Conservation (phyloP, 2,329 filamentous ascomycete genomes). For the Hypoxylon sp. region DNA sequence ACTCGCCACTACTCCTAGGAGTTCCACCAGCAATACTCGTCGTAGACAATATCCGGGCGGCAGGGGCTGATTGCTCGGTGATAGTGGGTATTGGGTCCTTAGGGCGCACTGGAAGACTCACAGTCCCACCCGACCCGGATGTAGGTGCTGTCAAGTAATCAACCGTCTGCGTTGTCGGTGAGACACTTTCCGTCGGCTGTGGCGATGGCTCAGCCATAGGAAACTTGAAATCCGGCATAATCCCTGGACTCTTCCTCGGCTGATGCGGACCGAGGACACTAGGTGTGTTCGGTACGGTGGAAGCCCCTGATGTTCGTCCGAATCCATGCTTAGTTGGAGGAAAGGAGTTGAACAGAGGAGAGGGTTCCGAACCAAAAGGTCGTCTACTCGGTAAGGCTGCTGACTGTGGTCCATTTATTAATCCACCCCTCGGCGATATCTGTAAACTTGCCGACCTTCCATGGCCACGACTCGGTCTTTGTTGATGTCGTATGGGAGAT, state of each 20-base stretch:
- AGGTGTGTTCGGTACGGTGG: conserved; percentile 64
- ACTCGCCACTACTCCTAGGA: conserved; percentile 91
- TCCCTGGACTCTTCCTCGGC: conserved; percentile 60
- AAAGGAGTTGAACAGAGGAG: conserved; percentile 68
- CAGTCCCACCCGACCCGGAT: conserved; percentile 54
- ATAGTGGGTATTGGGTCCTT: conserved; percentile 65
- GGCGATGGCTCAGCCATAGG: conserved; percentile 65
- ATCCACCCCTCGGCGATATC: conserved; percentile 69
- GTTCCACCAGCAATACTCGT: conserved; percentile 82
- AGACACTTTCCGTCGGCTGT: conserved; percentile 53
- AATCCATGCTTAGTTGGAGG: conserved; percentile 64
- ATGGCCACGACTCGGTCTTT: conserved; percentile 73
- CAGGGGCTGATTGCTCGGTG: conserved; percentile 71
- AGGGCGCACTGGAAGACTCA: conserved; percentile 57
- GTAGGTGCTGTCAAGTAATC: conserved; percentile 61
- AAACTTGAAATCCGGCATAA: conserved; percentile 71
- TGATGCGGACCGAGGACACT: conserved; percentile 56
- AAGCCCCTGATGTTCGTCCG: conserved; percentile 58
- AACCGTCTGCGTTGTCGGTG: conserved; percentile 52
- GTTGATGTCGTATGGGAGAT: conserved; percentile 60
- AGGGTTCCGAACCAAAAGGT: conserved; percentile 61
- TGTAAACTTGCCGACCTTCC: conserved; percentile 86
- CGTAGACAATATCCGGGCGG: conserved; percentile 80
- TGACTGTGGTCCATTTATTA: conserved; percentile 62
- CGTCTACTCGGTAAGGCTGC: conserved; percentile 59